Evolutionary conservation across 305 asterid species (phyloP).

Genomic region (Nicotiana rustica): DNA sequence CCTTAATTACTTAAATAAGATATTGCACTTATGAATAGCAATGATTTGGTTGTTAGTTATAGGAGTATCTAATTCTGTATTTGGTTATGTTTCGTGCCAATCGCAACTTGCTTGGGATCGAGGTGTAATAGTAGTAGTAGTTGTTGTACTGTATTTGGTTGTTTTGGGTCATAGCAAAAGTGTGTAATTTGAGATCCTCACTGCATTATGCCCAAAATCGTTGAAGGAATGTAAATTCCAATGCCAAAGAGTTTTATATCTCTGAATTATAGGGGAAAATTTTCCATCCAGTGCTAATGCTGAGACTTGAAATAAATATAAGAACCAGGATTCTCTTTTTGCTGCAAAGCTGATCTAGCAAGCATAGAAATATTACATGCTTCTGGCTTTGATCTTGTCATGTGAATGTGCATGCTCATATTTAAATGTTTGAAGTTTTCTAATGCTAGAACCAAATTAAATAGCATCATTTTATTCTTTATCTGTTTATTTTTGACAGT

Average conservation of each 20-base stretch:
- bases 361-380: slow-evolving; percentile 12
- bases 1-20: not conserved
- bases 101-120: not conserved
- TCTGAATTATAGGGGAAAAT: not conserved
- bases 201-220: not conserved
- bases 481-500: slow-evolving; percentile 1
- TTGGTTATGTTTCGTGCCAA: not conserved
- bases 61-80: not conserved
- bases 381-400: slow-evolving; percentile 17
- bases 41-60: slow-evolving; percentile 5
- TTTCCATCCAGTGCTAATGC: slow-evolving; percentile 11
- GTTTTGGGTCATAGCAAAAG: slow-evolving; percentile 15
- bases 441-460: not conserved
- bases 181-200: slow-evolving; percentile 26
- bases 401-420: slow-evolving; percentile 23
- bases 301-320: slow-evolving; percentile 21
- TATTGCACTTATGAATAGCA: slow-evolving; percentile 6
- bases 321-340: not conserved
- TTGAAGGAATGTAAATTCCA: slow-evolving; percentile 10
- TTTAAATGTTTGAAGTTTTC: not conserved
- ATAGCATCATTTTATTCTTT: not conserved
- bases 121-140: slow-evolving; percentile 24
- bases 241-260: not conserved
- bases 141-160: slow-evolving; percentile 17
- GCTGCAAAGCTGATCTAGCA: slow-evolving; percentile 27